These are phyloP conservation scores for Penicillium goetzii DNA, from an alignment of 495 filamentous ascomycete species.

Conservation along the genomic window DNA sequence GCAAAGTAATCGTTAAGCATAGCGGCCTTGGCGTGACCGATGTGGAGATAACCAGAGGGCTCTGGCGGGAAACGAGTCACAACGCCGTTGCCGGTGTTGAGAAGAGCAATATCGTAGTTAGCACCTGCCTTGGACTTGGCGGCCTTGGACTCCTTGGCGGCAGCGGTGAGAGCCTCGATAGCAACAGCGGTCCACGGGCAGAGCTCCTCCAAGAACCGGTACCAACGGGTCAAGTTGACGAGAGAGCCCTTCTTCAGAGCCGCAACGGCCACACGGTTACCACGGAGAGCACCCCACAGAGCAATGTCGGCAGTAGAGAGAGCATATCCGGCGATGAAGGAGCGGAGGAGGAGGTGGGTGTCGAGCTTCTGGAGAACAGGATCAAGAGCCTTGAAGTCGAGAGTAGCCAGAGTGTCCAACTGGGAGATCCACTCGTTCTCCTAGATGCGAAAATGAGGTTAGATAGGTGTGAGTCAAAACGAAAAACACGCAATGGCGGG, in stretches of 20 bases:
- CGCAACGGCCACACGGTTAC: conserved; percentile 80
- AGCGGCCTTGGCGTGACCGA: conserved; percentile 92
- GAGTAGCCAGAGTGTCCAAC: conserved; percentile 53
- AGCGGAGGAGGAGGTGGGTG: conserved; percentile 82
- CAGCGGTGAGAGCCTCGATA: conserved; percentile 63
- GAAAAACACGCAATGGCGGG: neutral
- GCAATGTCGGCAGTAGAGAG: conserved; percentile 78
- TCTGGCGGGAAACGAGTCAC: conserved; percentile 94
- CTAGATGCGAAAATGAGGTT: conserved; percentile 27
- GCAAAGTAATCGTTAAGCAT: conserved; percentile 94
- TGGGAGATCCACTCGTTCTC: conserved; percentile 62
- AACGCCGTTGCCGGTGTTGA: conserved; percentile 87
- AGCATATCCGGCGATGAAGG: conserved; percentile 81
- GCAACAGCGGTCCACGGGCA: conserved; percentile 62
- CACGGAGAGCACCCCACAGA: conserved; percentile 82
- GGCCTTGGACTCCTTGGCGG: conserved; percentile 64
- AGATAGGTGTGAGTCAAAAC: conserved; percentile 10
- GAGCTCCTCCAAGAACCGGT: conserved; percentile 78
- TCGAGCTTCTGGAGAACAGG: conserved; percentile 76
- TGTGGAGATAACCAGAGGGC: conserved; percentile 94
- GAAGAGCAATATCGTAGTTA: conserved; percentile 87
- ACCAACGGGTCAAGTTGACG: conserved; percentile 85
- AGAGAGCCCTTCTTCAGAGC: conserved; percentile 79
- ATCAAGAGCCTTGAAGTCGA: conserved; percentile 82
- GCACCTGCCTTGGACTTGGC: conserved; percentile 80